Conservation (phyloP, 352 stramenopile genomes). For the Globisporangium megalacanthum region DNA sequence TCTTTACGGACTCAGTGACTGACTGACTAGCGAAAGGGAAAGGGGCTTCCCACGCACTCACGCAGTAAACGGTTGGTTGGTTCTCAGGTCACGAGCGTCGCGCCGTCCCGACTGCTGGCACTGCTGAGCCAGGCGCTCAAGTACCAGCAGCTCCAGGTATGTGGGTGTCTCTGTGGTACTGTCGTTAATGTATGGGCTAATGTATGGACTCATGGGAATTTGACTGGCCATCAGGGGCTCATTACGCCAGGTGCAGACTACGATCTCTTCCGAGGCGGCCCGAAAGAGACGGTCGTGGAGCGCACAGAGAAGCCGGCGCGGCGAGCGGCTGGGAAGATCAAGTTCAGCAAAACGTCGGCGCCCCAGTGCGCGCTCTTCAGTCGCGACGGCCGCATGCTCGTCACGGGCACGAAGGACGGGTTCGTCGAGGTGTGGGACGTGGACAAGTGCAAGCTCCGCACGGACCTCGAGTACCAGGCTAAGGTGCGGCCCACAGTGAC, state of each 20-base stretch:
- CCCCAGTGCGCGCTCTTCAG: constrained; percentile 87
- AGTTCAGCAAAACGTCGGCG: constrained; percentile 82
- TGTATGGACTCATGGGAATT: not conserved
- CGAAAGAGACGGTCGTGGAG: constrained; percentile 51
- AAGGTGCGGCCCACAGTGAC: constrained; percentile 31
- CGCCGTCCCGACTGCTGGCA: constrained; percentile 85
- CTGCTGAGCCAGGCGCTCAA: constrained; percentile 88
- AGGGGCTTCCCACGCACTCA: not conserved
- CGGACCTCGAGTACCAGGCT: constrained; percentile 92
- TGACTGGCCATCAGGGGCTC: constrained; percentile 29
- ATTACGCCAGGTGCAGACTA: constrained; percentile 57
- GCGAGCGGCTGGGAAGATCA: constrained; percentile 79
- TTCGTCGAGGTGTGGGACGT: constrained; percentile 94
- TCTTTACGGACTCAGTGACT: not conserved
- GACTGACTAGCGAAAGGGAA: no score
- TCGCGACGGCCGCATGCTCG: constrained; percentile 81
- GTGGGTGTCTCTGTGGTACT: no score
- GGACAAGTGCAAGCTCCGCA: constrained; percentile 86
- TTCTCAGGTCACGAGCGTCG: constrained; percentile 39
- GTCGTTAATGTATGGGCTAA: no score
- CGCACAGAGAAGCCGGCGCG: constrained; percentile 55
- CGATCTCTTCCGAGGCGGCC: constrained; percentile 75
- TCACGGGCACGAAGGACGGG: constrained; percentile 92
- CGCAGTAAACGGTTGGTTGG: not conserved
- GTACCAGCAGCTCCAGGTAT: constrained; percentile 81